Evolutionary conservation across 1,284 basidiomycete genomes (phyloP).

Genomic region (Moniliella sp.): DNA sequence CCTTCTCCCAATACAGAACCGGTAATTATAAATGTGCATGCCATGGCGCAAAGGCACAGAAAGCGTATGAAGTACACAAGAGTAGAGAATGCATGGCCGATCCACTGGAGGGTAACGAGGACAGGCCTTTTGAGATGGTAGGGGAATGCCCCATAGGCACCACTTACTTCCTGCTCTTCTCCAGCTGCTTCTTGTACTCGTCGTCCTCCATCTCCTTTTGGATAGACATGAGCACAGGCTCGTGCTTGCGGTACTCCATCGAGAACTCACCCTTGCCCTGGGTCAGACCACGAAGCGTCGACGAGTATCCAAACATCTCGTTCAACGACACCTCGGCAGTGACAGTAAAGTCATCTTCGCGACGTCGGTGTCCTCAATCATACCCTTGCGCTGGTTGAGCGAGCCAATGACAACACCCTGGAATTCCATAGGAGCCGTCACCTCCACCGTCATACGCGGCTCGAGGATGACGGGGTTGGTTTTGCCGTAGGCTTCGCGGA

Average conservation of each 20-base stretch:
- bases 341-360: conserved; percentile 87
- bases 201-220: conserved; percentile 58
- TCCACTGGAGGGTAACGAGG: no score
- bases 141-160: no score
- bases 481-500: conserved; percentile 66
- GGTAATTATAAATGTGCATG: no score
- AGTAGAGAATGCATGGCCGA: no score
- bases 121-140: no score
- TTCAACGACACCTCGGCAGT: conserved; percentile 79
- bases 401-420: conserved; percentile 90
- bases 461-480: conserved; percentile 68
- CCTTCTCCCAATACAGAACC: no score
- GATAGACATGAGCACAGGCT: conserved; percentile 65
- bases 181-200: no score
- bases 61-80: no score
- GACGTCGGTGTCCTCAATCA: conserved; percentile 88
- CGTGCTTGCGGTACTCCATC: conserved; percentile 70
- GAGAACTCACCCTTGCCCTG: conserved; percentile 51
- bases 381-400: conserved; percentile 75
- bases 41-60: no score
- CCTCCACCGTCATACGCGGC: conserved; percentile 94
- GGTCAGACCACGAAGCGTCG: conserved; percentile 57
- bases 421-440: conserved; percentile 85
- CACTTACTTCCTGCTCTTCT: no score
- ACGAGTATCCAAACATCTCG: conserved; percentile 79